Evolutionary conservation across 768 basidiomycete genomes (phyloP), one percentile per base, ranked within the genome.

Genomic region (Russula ochroleuca): DNA sequence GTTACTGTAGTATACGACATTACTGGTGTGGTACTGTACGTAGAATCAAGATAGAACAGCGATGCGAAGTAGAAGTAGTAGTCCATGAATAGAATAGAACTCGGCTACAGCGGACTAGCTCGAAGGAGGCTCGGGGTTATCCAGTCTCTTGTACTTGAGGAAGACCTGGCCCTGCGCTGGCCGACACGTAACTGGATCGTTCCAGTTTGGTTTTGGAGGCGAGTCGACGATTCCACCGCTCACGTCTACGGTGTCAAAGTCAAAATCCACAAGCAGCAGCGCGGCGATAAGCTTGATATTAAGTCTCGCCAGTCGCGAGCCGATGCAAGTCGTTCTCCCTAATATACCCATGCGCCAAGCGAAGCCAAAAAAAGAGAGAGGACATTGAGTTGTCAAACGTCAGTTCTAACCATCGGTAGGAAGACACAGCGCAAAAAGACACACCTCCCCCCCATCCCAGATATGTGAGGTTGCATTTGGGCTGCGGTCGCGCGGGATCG

Each of bases 371-470:
- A 14, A 40, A 40, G 25, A 0, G 28, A n/a, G 2, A 10, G 0
- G 43, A 33, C 25, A 57, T 28, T n/a, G n/a, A n/a, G n/a, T n/a
- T 4, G 19, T 33, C 11, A 41, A 21, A 28, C 25, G 25, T 33
- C 17, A 11, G 43, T 10, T n/a, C n/a, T 21, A 11, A 21, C 4
- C 5, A 5, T 60, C 4, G 11, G 33, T 13, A 33, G 7, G 28
- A n/a, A 11, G 31, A 25, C 9, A 31, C n/a, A 51, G 50, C 19
- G 50, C 17, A 11, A 61, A 59, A 38, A 67, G 2, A 79, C 84
- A 70, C 72, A 91, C 89, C 89, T 76, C 83, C 87, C 64, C 89
- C 89, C 89, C 88, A 91, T 38, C 88, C 88, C 55, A 90, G 78
- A 71, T 86, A 90, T 59, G 80, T 76, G 73, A 83, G 84, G 81